phyloP scores from a whole-genome alignment of 2,329 filamentous ascomycete species.

The Neurospora crassa region DNA sequence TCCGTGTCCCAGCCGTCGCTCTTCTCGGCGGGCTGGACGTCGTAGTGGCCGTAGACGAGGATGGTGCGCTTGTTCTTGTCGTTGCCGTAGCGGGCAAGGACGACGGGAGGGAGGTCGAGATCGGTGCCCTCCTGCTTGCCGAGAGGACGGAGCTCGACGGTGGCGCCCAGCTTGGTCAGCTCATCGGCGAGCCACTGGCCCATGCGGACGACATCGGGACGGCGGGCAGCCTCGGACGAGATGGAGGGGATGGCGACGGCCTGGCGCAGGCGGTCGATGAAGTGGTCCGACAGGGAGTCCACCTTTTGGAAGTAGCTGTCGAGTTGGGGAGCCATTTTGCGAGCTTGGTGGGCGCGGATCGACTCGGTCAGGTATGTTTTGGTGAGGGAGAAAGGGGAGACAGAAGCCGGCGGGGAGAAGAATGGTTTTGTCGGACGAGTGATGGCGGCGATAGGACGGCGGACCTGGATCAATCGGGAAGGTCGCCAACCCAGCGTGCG shows the following conservation, averaged over 20 bases:
- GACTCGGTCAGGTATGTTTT: conserved; percentile 41
- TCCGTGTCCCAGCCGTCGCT: conserved; percentile 94
- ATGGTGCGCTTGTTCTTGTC: conserved; percentile 92
- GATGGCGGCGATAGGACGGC: neutral
- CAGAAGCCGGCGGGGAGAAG: neutral
- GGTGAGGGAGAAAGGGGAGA: conserved; percentile 1
- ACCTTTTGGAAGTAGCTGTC: conserved; percentile 92
- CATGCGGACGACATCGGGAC: conserved; percentile 93
- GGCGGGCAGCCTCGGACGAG: conserved; percentile 80
- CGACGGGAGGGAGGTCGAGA: conserved; percentile 83
- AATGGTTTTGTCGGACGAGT: neutral
- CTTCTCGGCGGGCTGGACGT: conserved; percentile 90
- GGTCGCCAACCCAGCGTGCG: neutral
- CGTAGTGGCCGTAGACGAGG: conserved; percentile 96
- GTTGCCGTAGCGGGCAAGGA: conserved; percentile 84
- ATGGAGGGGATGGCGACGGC: conserved; percentile 95
- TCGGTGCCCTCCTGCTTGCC: conserved; percentile 89
- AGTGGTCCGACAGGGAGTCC: conserved; percentile 65
- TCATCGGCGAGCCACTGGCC: conserved; percentile 80
- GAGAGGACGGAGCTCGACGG: conserved; percentile 76
- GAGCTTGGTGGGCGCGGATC: conserved; percentile 48
- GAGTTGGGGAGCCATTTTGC: conserved; percentile 81
- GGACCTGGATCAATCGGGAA: neutral
- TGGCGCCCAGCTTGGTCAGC: conserved; percentile 73
- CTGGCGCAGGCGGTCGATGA: conserved; percentile 82